Percentiles rank a stretch among this genome's conserved stretches.
phyloP scores from a whole-genome alignment of 345 rosid genomes.

The Rhizophora apiculata region DNA sequence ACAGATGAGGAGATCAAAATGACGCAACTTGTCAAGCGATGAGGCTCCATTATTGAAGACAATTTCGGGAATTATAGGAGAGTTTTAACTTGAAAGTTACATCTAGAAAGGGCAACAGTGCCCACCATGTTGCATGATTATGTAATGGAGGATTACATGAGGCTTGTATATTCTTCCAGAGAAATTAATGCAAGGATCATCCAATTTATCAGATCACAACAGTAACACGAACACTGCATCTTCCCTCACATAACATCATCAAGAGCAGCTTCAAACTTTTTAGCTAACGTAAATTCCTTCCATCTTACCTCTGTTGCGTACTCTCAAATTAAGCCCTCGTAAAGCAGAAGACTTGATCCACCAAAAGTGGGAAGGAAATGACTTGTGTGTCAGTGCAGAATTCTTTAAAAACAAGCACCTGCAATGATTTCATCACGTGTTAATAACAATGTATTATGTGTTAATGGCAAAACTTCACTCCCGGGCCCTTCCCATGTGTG shows the following conservation, averaged over 20 bases:
- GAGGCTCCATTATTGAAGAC: too few relatives aligned
- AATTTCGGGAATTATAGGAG: too few relatives aligned
- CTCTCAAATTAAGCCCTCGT: constrained; percentile 1
- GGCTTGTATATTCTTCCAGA: too few relatives aligned
- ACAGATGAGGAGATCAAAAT: too few relatives aligned
- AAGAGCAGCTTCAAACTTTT: background rate
- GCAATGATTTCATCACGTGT: background rate
- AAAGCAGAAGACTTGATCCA: constrained; percentile 27
- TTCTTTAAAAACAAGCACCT: background rate
- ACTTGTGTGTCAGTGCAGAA: constrained; percentile 12
- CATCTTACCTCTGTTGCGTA: constrained; percentile 28
- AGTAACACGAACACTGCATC: background rate
- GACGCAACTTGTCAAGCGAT: too few relatives aligned
- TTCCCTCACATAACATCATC: background rate
- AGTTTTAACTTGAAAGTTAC: too few relatives aligned
- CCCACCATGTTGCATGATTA: too few relatives aligned
- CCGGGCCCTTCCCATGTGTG: background rate
- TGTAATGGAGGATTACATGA: too few relatives aligned
- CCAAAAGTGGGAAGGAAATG: constrained; percentile 13
- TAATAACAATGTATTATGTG: background rate
- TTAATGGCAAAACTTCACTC: background rate
- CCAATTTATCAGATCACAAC: background rate
- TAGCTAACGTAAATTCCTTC: background rate
- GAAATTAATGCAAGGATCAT: too few relatives aligned
- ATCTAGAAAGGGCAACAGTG: too few relatives aligned